These are phyloP conservation scores for Conticribra guillardii DNA, from an alignment of 108 stramenopile genomes.

Conservation along the genomic window DNA sequence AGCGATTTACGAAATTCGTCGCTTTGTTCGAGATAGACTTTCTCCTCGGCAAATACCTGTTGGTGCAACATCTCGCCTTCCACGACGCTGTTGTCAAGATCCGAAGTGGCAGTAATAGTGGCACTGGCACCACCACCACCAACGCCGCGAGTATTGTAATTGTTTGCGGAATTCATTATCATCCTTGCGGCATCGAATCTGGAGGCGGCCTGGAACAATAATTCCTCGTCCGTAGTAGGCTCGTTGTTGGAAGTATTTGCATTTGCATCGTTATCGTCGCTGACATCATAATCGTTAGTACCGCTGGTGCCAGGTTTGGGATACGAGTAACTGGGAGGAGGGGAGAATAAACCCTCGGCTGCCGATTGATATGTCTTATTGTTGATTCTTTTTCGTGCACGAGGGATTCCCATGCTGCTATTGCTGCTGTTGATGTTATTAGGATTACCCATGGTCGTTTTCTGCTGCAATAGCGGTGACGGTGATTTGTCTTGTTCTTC, in stretches of 20 bases:
- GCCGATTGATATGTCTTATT: slow-evolving; percentile 25
- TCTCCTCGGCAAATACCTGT: slow-evolving; percentile 46
- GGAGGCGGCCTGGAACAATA: slow-evolving; percentile 19
- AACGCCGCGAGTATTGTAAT: not conserved
- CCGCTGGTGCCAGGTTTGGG: not conserved
- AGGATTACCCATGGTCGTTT: not conserved
- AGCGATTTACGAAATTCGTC: slow-evolving; percentile 40
- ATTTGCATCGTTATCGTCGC: not conserved
- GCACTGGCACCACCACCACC: not conserved
- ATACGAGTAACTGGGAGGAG: slow-evolving; percentile 25
- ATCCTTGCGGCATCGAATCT: not conserved
- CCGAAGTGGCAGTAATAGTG: no score
- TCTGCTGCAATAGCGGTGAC: not conserved
- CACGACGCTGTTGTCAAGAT: slow-evolving; percentile 4
- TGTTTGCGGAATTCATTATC: no score
- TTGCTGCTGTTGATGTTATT: no score
- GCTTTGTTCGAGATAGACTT: slow-evolving; percentile 43
- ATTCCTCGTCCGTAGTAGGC: slow-evolving; percentile 38
- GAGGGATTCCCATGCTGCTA: no score
- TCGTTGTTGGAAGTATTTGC: slow-evolving; percentile 4
- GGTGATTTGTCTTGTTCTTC: no score
- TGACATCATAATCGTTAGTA: not conserved
- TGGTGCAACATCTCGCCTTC: slow-evolving; percentile 36
- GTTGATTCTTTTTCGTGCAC: slow-evolving; percentile 4
- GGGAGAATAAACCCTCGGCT: slow-evolving; percentile 27